Conservation (phyloP, 106 monocot genomes). For the Acanthochlamys bracteata region DNA sequence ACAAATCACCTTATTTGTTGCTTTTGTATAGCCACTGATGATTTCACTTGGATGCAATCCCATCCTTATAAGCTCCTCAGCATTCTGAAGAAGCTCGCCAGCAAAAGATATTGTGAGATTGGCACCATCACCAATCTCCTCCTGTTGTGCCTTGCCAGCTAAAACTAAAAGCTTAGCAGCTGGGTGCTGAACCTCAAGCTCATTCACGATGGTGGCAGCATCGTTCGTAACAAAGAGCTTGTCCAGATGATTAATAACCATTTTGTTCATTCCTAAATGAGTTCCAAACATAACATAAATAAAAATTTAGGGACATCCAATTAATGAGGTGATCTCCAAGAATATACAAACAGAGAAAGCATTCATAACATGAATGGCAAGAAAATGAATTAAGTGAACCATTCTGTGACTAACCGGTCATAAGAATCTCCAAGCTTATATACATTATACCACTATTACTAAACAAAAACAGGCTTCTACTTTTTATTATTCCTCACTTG, state of each 20-base stretch:
- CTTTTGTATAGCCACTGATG: constrained; percentile 89
- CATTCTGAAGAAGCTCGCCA: constrained; percentile 77
- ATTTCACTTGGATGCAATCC: constrained; percentile 96
- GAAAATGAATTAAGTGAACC: too few relatives aligned
- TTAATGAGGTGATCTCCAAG: neutral
- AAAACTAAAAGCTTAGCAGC: constrained; percentile 91
- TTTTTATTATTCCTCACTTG: too few relatives aligned
- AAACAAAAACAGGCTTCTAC: too few relatives aligned
- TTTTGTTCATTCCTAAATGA: constrained; percentile 86
- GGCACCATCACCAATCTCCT: constrained; percentile 94
- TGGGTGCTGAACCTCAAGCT: constrained; percentile 96
- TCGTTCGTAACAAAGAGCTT: constrained; percentile 98
- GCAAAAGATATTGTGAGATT: constrained; percentile 93
- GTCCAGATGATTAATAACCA: constrained; percentile 98
- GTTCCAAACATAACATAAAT: neutral
- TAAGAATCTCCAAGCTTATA: too few relatives aligned
- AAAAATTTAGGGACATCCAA: neutral
- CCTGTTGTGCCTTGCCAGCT: constrained; percentile 91
- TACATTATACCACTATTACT: too few relatives aligned
- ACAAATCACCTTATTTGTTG: constrained; percentile 53
- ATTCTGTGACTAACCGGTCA: too few relatives aligned
- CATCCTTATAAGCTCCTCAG: constrained; percentile 91
- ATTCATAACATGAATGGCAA: neutral
- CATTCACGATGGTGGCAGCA: constrained; percentile 94
- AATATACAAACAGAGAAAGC: neutral